phyloP scores from a whole-genome alignment of 2,329 filamentous ascomycete genomes.

The Calonectria crousiana region DNA sequence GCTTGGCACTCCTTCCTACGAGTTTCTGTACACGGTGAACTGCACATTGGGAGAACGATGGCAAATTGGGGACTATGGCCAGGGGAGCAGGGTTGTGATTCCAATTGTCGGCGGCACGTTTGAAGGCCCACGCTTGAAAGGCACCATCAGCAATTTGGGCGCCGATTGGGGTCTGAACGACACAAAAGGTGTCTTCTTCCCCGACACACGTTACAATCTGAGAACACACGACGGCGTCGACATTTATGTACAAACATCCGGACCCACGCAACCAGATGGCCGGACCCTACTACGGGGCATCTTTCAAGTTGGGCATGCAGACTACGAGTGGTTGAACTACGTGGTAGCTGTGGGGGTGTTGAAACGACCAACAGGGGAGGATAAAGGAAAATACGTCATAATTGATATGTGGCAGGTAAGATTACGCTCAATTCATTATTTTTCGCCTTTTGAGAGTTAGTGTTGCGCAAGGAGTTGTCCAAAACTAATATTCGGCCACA shows the following conservation, averaged over 20 bases:
- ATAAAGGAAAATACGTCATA: constrained; percentile 38
- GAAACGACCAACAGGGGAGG: constrained; percentile 19
- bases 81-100: constrained; percentile 42
- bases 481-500: neutral
- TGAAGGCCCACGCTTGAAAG: constrained; percentile 49
- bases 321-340: constrained; percentile 54
- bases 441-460: no score
- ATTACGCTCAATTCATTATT: neutral
- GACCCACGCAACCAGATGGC: constrained; percentile 51
- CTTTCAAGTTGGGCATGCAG: constrained; percentile 51
- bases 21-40: constrained; percentile 40
- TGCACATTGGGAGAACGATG: constrained; percentile 35
- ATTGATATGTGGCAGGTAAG: constrained; percentile 44
- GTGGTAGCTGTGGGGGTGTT: constrained; percentile 44
- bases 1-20: constrained; percentile 33
- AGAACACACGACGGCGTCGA: constrained; percentile 52
- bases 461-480: neutral
- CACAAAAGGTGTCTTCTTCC: constrained; percentile 51
- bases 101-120: constrained; percentile 53
- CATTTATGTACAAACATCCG: constrained; percentile 53
- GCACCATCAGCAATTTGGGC: constrained; percentile 47
- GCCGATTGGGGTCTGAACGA: constrained; percentile 54
- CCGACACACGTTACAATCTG: constrained; percentile 53
- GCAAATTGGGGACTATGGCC: constrained; percentile 38
- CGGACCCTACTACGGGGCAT: constrained; percentile 41